Evolutionary conservation across 2,329 filamentous ascomycete species (phyloP).

Genomic region (Monosporascus sp.): DNA sequence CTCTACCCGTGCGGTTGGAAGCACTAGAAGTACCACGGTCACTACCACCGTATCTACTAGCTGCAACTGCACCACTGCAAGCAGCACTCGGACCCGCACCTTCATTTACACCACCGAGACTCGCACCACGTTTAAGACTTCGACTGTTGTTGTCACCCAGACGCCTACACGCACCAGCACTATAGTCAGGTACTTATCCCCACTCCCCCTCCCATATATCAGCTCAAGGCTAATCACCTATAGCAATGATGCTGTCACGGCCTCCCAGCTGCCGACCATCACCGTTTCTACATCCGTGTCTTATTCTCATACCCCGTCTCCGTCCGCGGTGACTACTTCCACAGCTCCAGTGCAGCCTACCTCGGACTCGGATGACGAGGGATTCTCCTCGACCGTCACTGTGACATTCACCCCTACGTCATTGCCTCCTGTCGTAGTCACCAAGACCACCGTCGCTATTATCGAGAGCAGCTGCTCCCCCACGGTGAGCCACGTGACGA

Average conservation of each 20-base stretch:
- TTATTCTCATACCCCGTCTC: background rate
- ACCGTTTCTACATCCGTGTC: constrained; percentile 6
- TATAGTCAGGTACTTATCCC: background rate
- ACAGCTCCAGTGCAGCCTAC: no score
- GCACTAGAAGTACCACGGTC: background rate
- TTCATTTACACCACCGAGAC: background rate
- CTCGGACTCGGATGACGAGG: background rate
- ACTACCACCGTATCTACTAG: background rate
- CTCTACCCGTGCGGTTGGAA: background rate
- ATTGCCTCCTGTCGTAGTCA: constrained; percentile 1
- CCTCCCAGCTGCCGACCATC: background rate
- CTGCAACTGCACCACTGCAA: background rate
- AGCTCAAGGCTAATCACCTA: background rate
- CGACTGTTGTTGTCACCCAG: background rate
- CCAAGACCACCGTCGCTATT: constrained; percentile 3
- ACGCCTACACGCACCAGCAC: background rate
- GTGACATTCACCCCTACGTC: constrained; percentile 9
- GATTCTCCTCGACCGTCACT: constrained; percentile 7
- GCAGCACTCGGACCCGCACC: background rate
- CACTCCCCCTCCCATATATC: background rate
- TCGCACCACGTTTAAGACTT: background rate
- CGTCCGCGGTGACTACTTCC: background rate
- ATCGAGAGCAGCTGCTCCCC: background rate
- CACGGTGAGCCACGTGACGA: background rate
- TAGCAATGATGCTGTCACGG: constrained; percentile 2